These are phyloP conservation scores for Phylloporus arenicola DNA, from an alignment of 768 basidiomycete species.

Conservation along the genomic window DNA sequence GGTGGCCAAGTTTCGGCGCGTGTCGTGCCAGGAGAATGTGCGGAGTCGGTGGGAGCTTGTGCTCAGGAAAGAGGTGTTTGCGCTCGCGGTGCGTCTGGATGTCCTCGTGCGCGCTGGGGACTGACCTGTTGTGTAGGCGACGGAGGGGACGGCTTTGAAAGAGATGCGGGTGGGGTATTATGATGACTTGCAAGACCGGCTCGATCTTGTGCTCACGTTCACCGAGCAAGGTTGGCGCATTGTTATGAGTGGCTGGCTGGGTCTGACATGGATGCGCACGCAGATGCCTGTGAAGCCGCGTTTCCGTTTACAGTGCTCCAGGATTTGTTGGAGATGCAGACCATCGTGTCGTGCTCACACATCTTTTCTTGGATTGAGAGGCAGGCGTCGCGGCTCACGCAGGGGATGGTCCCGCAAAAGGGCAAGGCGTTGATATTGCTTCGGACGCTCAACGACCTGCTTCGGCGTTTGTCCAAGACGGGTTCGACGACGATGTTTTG, in stretches of 20 bases:
- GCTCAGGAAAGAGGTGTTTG: constrained; percentile 65
- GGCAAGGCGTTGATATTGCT: constrained; percentile 83
- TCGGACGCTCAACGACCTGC: constrained; percentile 80
- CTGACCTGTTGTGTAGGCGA: constrained; percentile 31
- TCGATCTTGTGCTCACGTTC: constrained; percentile 73
- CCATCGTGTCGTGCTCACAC: constrained; percentile 78
- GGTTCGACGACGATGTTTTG: constrained; percentile 82
- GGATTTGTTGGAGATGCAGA: constrained; percentile 81
- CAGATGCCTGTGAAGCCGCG: constrained; percentile 73
- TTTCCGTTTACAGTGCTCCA: constrained; percentile 73
- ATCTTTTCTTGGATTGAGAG: constrained; percentile 86
- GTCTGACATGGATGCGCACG: not conserved
- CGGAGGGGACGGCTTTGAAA: constrained; percentile 62
- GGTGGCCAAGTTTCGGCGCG: constrained; percentile 38
- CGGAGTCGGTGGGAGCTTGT: constrained; percentile 74
- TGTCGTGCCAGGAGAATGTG: constrained; percentile 50
- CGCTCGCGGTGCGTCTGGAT: constrained; percentile 53
- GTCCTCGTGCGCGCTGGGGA: not conserved
- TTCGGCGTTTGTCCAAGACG: constrained; percentile 82
- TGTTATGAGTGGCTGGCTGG: not conserved
- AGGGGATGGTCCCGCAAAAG: constrained; percentile 78
- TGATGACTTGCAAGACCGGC: constrained; percentile 47
- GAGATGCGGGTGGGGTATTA: constrained; percentile 54
- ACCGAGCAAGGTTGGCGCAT: constrained; percentile 62
- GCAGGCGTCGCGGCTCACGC: constrained; percentile 63